phyloP scores from a whole-genome alignment of 305 asterid species.

The Ilex paraguariensis region DNA sequence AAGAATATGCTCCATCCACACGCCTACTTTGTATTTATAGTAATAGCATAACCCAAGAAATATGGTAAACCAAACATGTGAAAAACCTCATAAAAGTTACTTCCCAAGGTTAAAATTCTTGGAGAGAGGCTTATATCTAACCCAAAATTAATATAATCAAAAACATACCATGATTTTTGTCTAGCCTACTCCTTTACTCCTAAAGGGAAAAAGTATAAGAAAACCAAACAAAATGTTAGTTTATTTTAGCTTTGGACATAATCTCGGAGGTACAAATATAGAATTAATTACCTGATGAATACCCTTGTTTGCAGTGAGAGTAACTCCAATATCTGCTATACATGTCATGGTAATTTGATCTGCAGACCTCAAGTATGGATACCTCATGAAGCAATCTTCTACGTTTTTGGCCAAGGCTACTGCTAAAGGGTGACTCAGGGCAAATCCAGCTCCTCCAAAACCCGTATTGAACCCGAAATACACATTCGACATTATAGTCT shows the following conservation, averaged over 20 bases:
- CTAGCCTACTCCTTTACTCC: too few species aligned
- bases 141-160: too few species aligned
- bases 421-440: conserved; percentile 54
- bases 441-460: conserved; percentile 75
- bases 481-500: conserved; percentile 41
- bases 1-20: neutral
- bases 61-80: too few species aligned
- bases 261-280: neutral
- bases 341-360: conserved; percentile 59
- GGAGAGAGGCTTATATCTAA: too few species aligned
- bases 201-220: neutral
- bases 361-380: conserved; percentile 32
- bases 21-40: neutral
- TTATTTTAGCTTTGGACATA: neutral
- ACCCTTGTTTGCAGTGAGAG: conserved; percentile 64
- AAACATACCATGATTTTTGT: too few species aligned
- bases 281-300: conserved; percentile 53
- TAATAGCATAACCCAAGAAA: too few species aligned
- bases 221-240: too few species aligned
- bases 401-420: conserved; percentile 43
- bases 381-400: conserved; percentile 53
- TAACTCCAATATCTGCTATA: conserved; percentile 65
- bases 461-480: conserved; percentile 65
- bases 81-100: too few species aligned
- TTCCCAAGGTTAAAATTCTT: too few species aligned